Percentiles rank a stretch among this genome's conserved stretches.
Conservation (phyloP, 192 early-diverging fungal species). For the Linnemannia exigua region DNA sequence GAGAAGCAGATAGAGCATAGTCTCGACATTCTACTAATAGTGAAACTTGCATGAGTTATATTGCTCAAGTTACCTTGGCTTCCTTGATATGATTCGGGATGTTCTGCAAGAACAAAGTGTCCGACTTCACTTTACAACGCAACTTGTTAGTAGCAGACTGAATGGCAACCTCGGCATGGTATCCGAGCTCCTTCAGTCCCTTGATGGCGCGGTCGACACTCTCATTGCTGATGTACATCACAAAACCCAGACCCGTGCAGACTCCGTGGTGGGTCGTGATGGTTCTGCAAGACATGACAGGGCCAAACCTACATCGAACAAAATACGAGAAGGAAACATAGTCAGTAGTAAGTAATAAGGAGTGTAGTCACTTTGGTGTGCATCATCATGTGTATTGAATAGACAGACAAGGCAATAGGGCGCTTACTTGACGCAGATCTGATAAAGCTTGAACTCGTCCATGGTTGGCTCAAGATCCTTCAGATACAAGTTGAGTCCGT, state of each 20-base stretch:
- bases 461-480: constrained; percentile 49
- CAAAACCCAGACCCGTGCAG: constrained; percentile 49
- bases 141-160: constrained; percentile 50
- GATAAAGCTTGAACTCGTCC: constrained; percentile 46
- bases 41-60: neutral
- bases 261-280: constrained; percentile 42
- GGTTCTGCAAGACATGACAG: constrained; percentile 50
- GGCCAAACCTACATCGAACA: constrained; percentile 31
- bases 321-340: neutral
- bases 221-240: constrained; percentile 42
- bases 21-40: neutral
- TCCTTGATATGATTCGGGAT: constrained; percentile 46
- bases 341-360: neutral
- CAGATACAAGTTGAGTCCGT: constrained; percentile 42
- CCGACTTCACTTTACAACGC: constrained; percentile 45
- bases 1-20: neutral
- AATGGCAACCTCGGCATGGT: constrained; percentile 49
- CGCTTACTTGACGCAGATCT: constrained; percentile 48
- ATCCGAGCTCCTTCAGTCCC: constrained; percentile 37
- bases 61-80: constrained; percentile 21
- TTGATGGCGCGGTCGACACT: constrained; percentile 35
- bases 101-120: constrained; percentile 50
- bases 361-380: no score
- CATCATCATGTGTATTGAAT: neutral
- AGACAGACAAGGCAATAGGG: neutral